Evolutionary conservation across 2,329 filamentous ascomycete genomes (phyloP).

Genomic region (Magnaporthiopsis incrustans): DNA sequence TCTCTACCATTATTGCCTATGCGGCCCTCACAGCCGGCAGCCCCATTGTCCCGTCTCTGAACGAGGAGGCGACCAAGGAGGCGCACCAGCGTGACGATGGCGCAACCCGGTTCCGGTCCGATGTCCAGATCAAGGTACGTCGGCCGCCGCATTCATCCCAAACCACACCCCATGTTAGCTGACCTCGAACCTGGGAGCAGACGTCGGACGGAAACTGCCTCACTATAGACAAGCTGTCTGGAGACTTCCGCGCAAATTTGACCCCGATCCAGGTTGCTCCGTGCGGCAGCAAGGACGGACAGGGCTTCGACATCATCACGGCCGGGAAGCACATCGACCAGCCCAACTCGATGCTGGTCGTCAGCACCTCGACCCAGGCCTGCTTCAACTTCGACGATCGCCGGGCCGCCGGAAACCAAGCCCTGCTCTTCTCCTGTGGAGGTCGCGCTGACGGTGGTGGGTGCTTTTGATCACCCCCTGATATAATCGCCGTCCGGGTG

Average conservation of each 20-base stretch:
- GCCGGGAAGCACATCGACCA: slow-evolving; percentile 42
- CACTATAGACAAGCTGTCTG: slow-evolving; percentile 37
- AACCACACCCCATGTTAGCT: not conserved
- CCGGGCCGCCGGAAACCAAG: slow-evolving; percentile 40
- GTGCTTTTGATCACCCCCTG: slow-evolving; percentile 9
- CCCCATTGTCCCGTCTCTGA: slow-evolving; percentile 29
- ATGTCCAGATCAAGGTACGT: slow-evolving; percentile 31
- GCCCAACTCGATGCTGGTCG: slow-evolving; percentile 38
- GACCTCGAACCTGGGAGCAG: slow-evolving; percentile 11
- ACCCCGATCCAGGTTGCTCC: slow-evolving; percentile 35
- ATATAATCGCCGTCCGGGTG: not conserved
- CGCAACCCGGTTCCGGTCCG: slow-evolving; percentile 34
- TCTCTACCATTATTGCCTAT: slow-evolving; percentile 19
- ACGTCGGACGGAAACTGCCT: slow-evolving; percentile 36
- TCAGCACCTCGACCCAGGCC: slow-evolving; percentile 49
- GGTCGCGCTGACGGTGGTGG: slow-evolving; percentile 44
- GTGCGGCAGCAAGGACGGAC: slow-evolving; percentile 33
- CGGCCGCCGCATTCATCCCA: not conserved
- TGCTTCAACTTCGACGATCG: slow-evolving; percentile 51
- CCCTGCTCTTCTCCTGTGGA: slow-evolving; percentile 50
- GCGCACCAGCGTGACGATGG: slow-evolving; percentile 35
- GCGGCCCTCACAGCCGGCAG: slow-evolving; percentile 20
- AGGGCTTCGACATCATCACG: slow-evolving; percentile 41
- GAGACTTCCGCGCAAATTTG: slow-evolving; percentile 40
- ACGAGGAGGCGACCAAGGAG: slow-evolving; percentile 34